Evolutionary conservation across 352 stramenopile genomes (phyloP).

Genomic region (Pythium grandisporangium): DNA sequence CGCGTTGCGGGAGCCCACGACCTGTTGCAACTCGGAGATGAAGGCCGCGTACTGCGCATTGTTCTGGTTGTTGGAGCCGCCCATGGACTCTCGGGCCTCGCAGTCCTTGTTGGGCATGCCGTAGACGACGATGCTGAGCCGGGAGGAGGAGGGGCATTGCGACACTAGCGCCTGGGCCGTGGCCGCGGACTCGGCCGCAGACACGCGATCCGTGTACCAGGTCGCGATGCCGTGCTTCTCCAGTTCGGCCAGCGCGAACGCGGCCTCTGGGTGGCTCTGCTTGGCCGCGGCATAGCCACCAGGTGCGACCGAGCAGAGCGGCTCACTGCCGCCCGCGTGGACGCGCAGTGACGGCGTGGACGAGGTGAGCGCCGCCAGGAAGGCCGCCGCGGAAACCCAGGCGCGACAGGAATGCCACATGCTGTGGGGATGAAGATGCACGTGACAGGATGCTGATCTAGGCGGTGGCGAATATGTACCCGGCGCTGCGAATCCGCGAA

Average conservation of each 20-base stretch:
- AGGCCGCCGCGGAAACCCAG: not conserved
- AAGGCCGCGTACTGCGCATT: constrained; percentile 36
- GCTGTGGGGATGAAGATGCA: too few relatives aligned
- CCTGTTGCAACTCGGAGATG: constrained; percentile 21
- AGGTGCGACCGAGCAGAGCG: constrained; percentile 38
- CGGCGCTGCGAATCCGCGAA: too few relatives aligned
- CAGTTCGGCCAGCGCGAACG: constrained; percentile 41
- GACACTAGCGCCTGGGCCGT: constrained; percentile 19
- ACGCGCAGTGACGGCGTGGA: too few relatives aligned
- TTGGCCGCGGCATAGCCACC: constrained; percentile 44
- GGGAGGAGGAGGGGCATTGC: constrained; percentile 25
- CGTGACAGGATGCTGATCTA: too few relatives aligned
- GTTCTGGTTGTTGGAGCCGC: constrained; percentile 20
- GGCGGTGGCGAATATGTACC: too few relatives aligned
- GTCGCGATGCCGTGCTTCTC: constrained; percentile 46
- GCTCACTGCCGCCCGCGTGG: constrained; percentile 18
- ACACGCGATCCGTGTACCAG: constrained; percentile 44
- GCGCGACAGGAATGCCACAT: too few relatives aligned
- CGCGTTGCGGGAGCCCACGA: constrained; percentile 39
- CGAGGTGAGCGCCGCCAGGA: constrained; percentile 20
- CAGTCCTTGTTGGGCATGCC: constrained; percentile 75
- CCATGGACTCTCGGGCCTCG: constrained; percentile 30
- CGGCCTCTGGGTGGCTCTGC: constrained; percentile 26
- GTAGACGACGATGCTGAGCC: constrained; percentile 56
- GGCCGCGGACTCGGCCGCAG: constrained; percentile 29